These are phyloP conservation scores for Xylaria acuta DNA, from an alignment of 495 filamentous ascomycete genomes.

Conservation along the genomic window DNA sequence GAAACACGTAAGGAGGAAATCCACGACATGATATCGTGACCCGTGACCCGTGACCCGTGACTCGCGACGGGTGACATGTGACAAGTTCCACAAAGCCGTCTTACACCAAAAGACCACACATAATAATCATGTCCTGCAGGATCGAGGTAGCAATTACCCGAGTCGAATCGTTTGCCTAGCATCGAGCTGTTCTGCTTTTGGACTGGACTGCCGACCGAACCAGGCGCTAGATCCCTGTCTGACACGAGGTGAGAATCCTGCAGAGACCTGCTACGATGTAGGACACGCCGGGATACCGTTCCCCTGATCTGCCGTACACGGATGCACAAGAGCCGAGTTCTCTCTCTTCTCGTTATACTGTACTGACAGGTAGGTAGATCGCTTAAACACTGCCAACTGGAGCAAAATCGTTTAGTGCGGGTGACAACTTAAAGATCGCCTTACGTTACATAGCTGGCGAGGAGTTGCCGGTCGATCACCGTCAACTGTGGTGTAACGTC, in stretches of 20 bases:
- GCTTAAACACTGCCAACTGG: not conserved
- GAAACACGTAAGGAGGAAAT: slow-evolving; percentile 1
- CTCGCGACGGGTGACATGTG: not conserved
- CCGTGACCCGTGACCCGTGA: not conserved
- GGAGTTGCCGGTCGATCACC: slow-evolving; percentile 19
- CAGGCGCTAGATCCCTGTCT: slow-evolving; percentile 24
- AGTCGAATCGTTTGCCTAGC: not conserved
- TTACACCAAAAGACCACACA: slow-evolving; percentile 3
- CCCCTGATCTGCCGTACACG: slow-evolving; percentile 20
- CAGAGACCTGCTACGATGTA: not conserved
- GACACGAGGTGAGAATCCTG: slow-evolving; percentile 32
- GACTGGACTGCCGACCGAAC: slow-evolving; percentile 25
- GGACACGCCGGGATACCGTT: not conserved
- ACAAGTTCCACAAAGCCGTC: not conserved
- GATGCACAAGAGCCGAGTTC: slow-evolving; percentile 9
- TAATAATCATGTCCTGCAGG: not conserved
- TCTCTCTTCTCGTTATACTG: not conserved
- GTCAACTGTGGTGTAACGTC: slow-evolving; percentile 6
- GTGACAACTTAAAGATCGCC: not conserved
- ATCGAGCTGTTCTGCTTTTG: slow-evolving; percentile 17
- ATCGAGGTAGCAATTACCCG: slow-evolving; percentile 12
- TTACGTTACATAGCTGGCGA: slow-evolving; percentile 7
- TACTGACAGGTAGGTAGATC: not conserved
- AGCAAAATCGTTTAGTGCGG: slow-evolving; percentile 18
- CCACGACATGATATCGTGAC: not conserved